These are phyloP conservation scores for Periconia digitata DNA, from an alignment of 2,329 filamentous ascomycete species.

Conservation along the genomic window DNA sequence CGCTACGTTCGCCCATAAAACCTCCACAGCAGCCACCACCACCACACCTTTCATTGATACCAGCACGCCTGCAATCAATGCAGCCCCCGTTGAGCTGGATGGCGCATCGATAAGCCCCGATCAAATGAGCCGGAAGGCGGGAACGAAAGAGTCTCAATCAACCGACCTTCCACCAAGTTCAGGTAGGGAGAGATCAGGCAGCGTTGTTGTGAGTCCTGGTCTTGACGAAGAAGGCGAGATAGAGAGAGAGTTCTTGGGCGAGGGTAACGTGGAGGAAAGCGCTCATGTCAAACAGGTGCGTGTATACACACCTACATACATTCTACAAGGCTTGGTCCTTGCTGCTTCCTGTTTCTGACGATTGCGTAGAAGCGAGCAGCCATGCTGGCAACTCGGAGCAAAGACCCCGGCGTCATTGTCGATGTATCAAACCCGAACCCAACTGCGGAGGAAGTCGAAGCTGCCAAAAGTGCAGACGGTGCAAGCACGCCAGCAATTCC, in stretches of 20 bases:
- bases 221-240: conserved; percentile 30
- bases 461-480: conserved; percentile 27
- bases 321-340: background rate
- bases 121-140: conserved; percentile 24
- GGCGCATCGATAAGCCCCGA: conserved; percentile 27
- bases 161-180: too few relatives aligned
- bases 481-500: conserved; percentile 9
- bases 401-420: conserved; percentile 49
- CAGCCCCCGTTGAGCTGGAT: conserved; percentile 49
- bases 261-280: conserved; percentile 18
- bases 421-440: conserved; percentile 46
- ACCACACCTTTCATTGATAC: conserved; percentile 41
- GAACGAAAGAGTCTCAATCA: too few relatives aligned
- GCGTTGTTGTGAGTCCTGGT: conserved; percentile 17
- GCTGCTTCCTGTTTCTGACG: background rate
- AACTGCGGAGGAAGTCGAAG: conserved; percentile 48
- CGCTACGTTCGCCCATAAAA: conserved; percentile 32
- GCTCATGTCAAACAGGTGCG: conserved; percentile 28
- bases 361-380: conserved; percentile 39
- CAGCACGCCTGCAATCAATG: conserved; percentile 45
- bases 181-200: background rate
- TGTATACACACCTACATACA: background rate
- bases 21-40: conserved; percentile 21
- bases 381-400: conserved; percentile 40
- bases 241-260: conserved; percentile 32